Evolutionary conservation across 1,284 basidiomycete species (phyloP).

Genomic region (Microbotryum intermedium): DNA sequence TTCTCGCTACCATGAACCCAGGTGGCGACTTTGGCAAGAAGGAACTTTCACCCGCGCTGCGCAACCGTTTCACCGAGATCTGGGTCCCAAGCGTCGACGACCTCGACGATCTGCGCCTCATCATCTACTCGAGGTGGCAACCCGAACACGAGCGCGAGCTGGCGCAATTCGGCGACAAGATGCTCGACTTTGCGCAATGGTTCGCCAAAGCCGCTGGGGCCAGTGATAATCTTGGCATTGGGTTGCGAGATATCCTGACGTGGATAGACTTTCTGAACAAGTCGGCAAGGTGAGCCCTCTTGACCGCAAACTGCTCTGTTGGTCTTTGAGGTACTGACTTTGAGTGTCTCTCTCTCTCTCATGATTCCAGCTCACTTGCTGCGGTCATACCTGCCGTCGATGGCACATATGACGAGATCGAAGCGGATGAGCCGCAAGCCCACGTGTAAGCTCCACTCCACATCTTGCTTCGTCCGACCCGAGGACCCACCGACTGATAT

Average conservation of each 20-base stretch:
- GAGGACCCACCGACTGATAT: neutral
- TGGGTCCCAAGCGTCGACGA: slow-evolving; percentile 89
- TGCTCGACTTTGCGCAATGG: slow-evolving; percentile 80
- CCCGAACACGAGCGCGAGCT: slow-evolving; percentile 45
- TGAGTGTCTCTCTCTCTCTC: neutral
- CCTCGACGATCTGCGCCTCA: slow-evolving; percentile 65
- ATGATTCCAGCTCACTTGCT: too few species aligned
- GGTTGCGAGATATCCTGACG: slow-evolving; percentile 78
- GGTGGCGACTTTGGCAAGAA: slow-evolving; percentile 99
- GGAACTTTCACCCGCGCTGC: slow-evolving; percentile 89
- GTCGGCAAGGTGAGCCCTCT: slow-evolving; percentile 1
- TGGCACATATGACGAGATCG: too few species aligned
- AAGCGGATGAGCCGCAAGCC: too few species aligned
- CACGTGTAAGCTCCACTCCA: too few species aligned
- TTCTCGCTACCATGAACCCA: slow-evolving; percentile 98
- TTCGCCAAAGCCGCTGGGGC: slow-evolving; percentile 60
- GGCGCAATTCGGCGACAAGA: slow-evolving; percentile 50
- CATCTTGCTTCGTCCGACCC: too few species aligned
- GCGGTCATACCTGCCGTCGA: neutral
- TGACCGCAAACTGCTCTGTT: neutral
- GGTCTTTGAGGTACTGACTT: neutral
- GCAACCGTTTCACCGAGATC: slow-evolving; percentile 98
- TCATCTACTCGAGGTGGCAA: slow-evolving; percentile 67
- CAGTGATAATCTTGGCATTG: slow-evolving; percentile 53
- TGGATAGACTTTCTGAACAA: slow-evolving; percentile 86